Evolutionary conservation across 306 rosid species (phyloP).

Genomic region (Fagus crenata): DNA sequence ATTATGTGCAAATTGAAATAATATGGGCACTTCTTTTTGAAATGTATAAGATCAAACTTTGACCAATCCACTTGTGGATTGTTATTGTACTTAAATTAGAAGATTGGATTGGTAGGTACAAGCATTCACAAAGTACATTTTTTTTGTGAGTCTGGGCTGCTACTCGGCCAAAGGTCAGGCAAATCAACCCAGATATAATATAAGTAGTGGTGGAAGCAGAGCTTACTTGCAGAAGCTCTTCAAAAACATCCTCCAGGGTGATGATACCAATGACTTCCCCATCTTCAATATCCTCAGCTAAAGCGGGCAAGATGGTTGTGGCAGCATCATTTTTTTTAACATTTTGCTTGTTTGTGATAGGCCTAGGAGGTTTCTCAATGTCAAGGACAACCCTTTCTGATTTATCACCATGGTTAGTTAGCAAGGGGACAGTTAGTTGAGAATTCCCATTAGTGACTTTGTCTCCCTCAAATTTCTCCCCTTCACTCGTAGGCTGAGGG

Average conservation of each 20-base stretch:
- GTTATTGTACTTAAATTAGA: neutral
- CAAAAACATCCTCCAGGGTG: conserved; percentile 93
- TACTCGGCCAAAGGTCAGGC: neutral
- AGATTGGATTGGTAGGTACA: neutral
- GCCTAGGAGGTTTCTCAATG: conserved; percentile 54
- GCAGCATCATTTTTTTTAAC: conserved; percentile 30
- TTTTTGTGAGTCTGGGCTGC: conserved; percentile 4
- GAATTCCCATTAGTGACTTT: conserved; percentile 33
- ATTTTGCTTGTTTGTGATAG: conserved; percentile 37
- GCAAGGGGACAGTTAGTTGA: conserved; percentile 67
- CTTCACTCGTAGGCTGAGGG: conserved; percentile 34
- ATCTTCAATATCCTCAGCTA: conserved; percentile 65
- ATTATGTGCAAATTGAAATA: neutral
- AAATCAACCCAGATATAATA: neutral
- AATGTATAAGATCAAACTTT: neutral
- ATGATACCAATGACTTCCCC: conserved; percentile 90
- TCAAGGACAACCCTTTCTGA: conserved; percentile 58
- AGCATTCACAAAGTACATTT: neutral
- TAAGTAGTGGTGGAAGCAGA: conserved; percentile 10
- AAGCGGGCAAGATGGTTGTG: conserved; percentile 37
- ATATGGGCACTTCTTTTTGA: neutral
- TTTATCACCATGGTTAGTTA: conserved; percentile 46
- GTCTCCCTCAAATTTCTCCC: conserved; percentile 47
- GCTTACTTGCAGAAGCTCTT: conserved; percentile 91
- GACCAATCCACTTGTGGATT: neutral